These are phyloP conservation scores for Pichia pseudocactophila DNA, from an alignment of 805 yeast genomes.

Conservation along the genomic window DNA sequence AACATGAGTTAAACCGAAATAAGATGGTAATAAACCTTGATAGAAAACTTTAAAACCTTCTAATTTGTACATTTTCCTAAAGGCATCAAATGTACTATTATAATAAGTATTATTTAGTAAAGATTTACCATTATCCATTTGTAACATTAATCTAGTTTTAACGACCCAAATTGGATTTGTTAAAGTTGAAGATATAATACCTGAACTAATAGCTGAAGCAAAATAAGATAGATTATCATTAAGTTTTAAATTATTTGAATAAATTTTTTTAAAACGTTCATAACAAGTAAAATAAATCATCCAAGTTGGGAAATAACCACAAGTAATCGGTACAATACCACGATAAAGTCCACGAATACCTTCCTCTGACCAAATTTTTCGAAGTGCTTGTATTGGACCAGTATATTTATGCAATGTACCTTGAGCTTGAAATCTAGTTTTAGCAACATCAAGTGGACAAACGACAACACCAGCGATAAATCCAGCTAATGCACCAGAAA, in stretches of 20 bases:
- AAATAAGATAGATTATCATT: constrained; percentile 34
- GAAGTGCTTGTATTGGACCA: constrained; percentile 57
- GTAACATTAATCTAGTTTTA: constrained; percentile 89
- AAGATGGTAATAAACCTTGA: constrained; percentile 82
- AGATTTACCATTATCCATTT: constrained; percentile 42
- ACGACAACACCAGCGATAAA: constrained; percentile 81
- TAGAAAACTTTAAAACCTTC: constrained; percentile 83
- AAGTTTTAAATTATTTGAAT: constrained; percentile 11
- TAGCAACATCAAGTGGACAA: constrained; percentile 93
- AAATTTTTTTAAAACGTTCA: constrained; percentile 58
- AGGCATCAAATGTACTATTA: constrained; percentile 77
- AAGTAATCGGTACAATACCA: constrained; percentile 83
- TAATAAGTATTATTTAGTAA: constrained; percentile 40
- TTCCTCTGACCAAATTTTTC: constrained; percentile 63
- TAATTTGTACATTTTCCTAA: constrained; percentile 59
- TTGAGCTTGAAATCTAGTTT: constrained; percentile 90
- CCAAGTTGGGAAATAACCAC: constrained; percentile 98
- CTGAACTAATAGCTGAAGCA: constrained; percentile 74
- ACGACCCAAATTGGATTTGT: constrained; percentile 98
- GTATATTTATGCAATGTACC: constrained; percentile 44
- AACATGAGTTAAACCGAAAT: constrained; percentile 85
- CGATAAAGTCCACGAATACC: constrained; percentile 79
- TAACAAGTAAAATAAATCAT: constrained; percentile 89
- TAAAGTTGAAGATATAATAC: constrained; percentile 70
- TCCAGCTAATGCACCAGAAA: constrained; percentile 92